A percentile compares a stretch with the other conserved stretches of the same genome.
Conservation (phyloP, 2,329 filamentous ascomycete genomes). For the Aspergillus fischeri region DNA sequence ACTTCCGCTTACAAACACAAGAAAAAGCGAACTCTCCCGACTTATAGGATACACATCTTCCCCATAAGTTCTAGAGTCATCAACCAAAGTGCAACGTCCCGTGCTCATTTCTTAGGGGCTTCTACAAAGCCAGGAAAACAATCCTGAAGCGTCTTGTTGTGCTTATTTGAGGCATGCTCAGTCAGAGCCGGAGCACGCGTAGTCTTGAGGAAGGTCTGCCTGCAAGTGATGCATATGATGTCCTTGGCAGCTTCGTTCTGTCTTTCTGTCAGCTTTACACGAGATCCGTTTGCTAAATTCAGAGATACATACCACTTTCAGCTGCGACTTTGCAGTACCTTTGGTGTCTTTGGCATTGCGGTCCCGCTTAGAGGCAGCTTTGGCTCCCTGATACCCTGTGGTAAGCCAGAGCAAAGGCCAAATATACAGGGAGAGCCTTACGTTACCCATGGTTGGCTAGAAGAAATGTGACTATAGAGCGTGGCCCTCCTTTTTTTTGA, state of each 20-base stretch:
- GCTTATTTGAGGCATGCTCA: slow-evolving; percentile 72
- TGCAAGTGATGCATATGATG: slow-evolving; percentile 74
- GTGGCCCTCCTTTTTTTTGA: no score
- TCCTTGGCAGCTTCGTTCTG: slow-evolving; percentile 70
- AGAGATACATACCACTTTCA: slow-evolving; percentile 56
- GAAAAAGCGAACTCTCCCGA: not conserved
- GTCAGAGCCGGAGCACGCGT: slow-evolving; percentile 67
- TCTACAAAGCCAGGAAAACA: slow-evolving; percentile 57
- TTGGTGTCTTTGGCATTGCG: slow-evolving; percentile 62
- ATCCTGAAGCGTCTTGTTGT: slow-evolving; percentile 65
- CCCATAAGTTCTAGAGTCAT: not conserved
- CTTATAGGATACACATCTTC: not conserved
- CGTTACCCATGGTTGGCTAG: slow-evolving; percentile 24
- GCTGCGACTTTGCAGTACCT: slow-evolving; percentile 57
- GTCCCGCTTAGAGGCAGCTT: slow-evolving; percentile 68
- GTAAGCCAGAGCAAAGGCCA: slow-evolving; percentile 1
- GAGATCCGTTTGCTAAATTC: not conserved
- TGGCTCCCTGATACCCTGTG: slow-evolving; percentile 47
- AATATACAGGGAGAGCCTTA: slow-evolving; percentile 10
- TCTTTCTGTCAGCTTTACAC: not conserved
- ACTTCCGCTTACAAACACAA: not conserved
- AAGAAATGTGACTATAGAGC: not conserved
- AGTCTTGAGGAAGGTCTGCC: slow-evolving; percentile 73
- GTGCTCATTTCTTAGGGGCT: slow-evolving; percentile 6
- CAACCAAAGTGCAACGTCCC: not conserved